These are phyloP conservation scores for Pisolithus tinctorius DNA, from an alignment of 768 basidiomycete species.

Conservation along the genomic window DNA sequence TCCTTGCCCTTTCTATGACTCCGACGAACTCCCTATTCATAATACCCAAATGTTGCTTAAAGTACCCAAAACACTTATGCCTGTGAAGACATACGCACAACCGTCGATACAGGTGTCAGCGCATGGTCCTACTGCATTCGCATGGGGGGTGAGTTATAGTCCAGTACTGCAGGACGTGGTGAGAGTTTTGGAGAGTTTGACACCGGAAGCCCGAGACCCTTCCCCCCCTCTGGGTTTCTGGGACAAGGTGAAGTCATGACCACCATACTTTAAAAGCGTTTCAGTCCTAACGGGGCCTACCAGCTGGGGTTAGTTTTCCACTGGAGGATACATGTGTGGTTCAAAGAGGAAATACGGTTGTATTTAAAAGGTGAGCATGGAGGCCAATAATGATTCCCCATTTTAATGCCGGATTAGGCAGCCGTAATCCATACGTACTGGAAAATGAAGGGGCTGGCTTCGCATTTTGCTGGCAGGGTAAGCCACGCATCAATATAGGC, in stretches of 20 bases:
- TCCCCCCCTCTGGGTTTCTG: slow-evolving; percentile 87
- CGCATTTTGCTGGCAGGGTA: slow-evolving; percentile 76
- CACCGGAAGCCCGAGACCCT: slow-evolving; percentile 69
- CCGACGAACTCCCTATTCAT: slow-evolving; percentile 44
- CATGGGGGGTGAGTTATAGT: slow-evolving; percentile 86
- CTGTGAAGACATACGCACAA: slow-evolving; percentile 85
- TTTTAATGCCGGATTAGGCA: slow-evolving; percentile 42
- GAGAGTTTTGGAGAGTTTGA: slow-evolving; percentile 74
- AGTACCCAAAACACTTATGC: slow-evolving; percentile 91
- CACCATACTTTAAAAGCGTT: neutral
- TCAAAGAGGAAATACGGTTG: slow-evolving; percentile 64
- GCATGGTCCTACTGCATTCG: slow-evolving; percentile 59
- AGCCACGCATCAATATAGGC: slow-evolving; percentile 63
- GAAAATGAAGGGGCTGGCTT: slow-evolving; percentile 77
- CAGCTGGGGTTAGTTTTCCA: slow-evolving; percentile 77
- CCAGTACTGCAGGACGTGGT: slow-evolving; percentile 85
- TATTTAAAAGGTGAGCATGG: slow-evolving; percentile 72
- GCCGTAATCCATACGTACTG: slow-evolving; percentile 72
- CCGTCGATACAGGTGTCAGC: slow-evolving; percentile 66
- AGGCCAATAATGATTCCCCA: neutral
- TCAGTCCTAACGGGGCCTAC: slow-evolving; percentile 3
- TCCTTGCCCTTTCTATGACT: slow-evolving; percentile 56
- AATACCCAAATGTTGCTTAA: slow-evolving; percentile 48
- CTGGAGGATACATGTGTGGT: slow-evolving; percentile 66
- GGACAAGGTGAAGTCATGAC: slow-evolving; percentile 66